A percentile compares a stretch with the other conserved stretches of the same genome.
These are phyloP conservation scores for Stachybotrys elegans DNA, from an alignment of 2,329 filamentous ascomycete species.

Conservation along the genomic window DNA sequence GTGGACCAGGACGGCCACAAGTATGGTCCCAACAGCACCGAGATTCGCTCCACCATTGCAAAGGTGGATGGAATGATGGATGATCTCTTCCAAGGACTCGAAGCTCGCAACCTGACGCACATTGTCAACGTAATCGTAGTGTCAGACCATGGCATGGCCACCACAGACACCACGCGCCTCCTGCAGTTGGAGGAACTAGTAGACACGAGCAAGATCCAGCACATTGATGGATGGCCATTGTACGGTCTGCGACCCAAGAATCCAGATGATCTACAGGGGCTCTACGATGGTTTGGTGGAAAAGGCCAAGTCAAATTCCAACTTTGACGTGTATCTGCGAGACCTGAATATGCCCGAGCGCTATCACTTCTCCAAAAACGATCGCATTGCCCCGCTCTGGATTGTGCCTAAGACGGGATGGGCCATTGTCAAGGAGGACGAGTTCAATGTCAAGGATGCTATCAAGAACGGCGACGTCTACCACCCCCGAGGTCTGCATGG, in stretches of 20 bases:
- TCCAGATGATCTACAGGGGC: conserved; percentile 54
- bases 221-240: conserved; percentile 90
- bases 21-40: conserved; percentile 91
- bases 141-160: conserved; percentile 97
- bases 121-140: conserved; percentile 96
- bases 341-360: conserved; percentile 82
- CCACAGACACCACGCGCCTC: conserved; percentile 73
- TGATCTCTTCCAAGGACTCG: conserved; percentile 67
- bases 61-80: conserved; percentile 81
- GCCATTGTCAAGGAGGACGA: conserved; percentile 78
- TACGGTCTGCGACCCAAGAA: conserved; percentile 81
- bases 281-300: conserved; percentile 59
- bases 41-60: conserved; percentile 73
- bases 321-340: conserved; percentile 82
- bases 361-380: conserved; percentile 88
- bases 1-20: conserved; percentile 83
- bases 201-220: conserved; percentile 70
- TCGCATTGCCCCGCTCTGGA: conserved; percentile 91
- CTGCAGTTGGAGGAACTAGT: conserved; percentile 88
- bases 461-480: conserved; percentile 62
- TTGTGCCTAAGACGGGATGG: conserved; percentile 89
- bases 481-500: conserved; percentile 83
- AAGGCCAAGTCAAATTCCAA: conserved; percentile 58
- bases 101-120: conserved; percentile 75
- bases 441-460: conserved; percentile 64